Evolutionary conservation across 768 basidiomycete genomes (phyloP).

Genomic region (Auriscalpium vulgare): DNA sequence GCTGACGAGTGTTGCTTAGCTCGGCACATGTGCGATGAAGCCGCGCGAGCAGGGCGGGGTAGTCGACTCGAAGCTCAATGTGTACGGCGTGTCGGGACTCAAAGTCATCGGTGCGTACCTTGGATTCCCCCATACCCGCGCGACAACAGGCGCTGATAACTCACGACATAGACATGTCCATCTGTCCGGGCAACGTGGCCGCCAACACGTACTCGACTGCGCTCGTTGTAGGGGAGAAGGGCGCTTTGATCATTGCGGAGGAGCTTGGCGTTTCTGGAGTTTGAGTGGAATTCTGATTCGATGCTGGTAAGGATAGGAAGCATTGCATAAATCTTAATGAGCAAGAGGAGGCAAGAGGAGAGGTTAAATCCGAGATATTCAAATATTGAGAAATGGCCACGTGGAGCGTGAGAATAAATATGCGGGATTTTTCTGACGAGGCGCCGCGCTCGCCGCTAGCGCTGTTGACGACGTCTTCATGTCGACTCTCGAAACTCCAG

Average conservation of each 20-base stretch:
- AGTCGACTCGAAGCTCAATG: conserved; percentile 49
- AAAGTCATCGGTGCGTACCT: conserved; percentile 37
- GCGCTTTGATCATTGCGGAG: conserved; percentile 46
- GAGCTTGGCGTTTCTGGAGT: conserved; percentile 29
- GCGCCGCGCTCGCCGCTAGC: no score
- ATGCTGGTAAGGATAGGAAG: neutral
- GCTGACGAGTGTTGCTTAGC: conserved; percentile 15
- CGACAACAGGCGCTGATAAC: neutral
- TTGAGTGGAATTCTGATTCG: neutral
- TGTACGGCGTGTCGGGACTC: conserved; percentile 49
- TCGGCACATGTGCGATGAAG: conserved; percentile 64
- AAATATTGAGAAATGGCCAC: no score
- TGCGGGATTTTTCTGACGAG: no score
- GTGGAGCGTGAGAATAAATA: no score
- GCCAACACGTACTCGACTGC: conserved; percentile 36
- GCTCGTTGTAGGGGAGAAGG: conserved; percentile 47
- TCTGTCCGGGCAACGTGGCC: conserved; percentile 29
- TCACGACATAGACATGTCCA: conserved; percentile 19
- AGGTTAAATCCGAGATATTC: no score
- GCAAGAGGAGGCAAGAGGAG: no score
- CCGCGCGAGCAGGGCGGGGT: conserved; percentile 48
- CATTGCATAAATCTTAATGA: neutral
- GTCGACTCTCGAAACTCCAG: no score
- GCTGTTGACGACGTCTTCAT: no score
- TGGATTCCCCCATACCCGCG: neutral